A percentile compares a stretch with the other conserved stretches of the same genome.
These are phyloP conservation scores for Rutstroemia sp. DNA, from an alignment of 2,329 filamentous ascomycete species.

Conservation along the genomic window DNA sequence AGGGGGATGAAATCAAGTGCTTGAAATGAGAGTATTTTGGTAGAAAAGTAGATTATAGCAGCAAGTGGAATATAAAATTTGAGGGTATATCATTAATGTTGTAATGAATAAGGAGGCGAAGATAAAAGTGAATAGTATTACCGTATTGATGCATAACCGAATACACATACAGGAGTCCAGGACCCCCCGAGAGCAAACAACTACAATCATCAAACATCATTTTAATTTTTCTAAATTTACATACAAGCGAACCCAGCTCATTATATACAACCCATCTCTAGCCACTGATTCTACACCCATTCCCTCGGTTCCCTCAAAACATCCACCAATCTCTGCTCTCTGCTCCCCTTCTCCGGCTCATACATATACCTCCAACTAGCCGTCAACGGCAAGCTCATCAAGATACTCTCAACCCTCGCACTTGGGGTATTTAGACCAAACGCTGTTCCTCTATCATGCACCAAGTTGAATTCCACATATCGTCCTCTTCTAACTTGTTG, in stretches of 20 bases:
- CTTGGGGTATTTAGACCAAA: constrained; percentile 93
- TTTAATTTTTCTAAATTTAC: not conserved
- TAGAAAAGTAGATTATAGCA: no score
- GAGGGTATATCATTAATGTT: no score
- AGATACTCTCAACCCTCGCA: constrained; percentile 86
- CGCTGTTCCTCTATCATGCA: constrained; percentile 89
- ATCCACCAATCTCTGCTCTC: constrained; percentile 75
- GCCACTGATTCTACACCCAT: constrained; percentile 45
- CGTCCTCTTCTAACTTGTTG: constrained; percentile 90
- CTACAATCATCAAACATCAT: no score
- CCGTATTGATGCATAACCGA: no score
- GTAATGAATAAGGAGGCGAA: no score
- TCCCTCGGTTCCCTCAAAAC: constrained; percentile 58
- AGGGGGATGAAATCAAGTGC: no score
- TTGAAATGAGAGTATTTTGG: no score
- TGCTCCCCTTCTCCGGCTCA: constrained; percentile 63
- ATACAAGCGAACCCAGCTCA: constrained; percentile 3
- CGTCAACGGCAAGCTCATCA: constrained; percentile 93
- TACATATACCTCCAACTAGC: constrained; percentile 97
- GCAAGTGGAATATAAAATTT: no score
- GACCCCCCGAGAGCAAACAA: not conserved
- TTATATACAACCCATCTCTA: not conserved
- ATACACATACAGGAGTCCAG: no score
- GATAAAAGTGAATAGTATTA: no score
- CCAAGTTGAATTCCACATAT: constrained; percentile 97